These are phyloP conservation scores for Pinguiococcus pyrenoidosus DNA, from an alignment of 108 stramenopile species.

Conservation along the genomic window DNA sequence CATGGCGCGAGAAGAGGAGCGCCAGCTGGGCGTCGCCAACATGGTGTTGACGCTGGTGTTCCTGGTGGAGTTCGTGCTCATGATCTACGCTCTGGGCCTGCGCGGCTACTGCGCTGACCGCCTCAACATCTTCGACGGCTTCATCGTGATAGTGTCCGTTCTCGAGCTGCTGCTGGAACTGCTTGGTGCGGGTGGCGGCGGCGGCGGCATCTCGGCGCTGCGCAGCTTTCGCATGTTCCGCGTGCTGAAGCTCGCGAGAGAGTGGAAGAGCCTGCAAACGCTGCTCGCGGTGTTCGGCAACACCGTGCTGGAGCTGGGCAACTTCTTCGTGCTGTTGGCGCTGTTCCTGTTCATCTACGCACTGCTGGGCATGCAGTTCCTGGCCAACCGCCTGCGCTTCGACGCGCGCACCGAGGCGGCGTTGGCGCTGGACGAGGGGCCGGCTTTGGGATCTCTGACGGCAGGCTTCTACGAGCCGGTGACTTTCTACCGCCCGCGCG, in stretches of 20 bases:
- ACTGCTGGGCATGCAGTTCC: slow-evolving; percentile 52
- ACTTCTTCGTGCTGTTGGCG: slow-evolving; percentile 44
- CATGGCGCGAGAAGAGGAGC: slow-evolving; percentile 12
- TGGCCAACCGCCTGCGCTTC: slow-evolving; percentile 49
- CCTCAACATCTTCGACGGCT: slow-evolving; percentile 45
- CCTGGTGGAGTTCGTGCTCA: slow-evolving; percentile 38
- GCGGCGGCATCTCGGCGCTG: slow-evolving; percentile 45
- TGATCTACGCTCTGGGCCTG: slow-evolving; percentile 29
- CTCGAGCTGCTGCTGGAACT: slow-evolving; percentile 33
- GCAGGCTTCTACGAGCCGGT: slow-evolving; percentile 6
- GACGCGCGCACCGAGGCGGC: neutral
- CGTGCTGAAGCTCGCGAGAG: slow-evolving; percentile 52
- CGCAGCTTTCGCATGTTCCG: slow-evolving; percentile 52
- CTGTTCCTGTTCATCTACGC: slow-evolving; percentile 56
- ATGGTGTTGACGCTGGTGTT: slow-evolving; percentile 44
- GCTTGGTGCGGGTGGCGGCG: slow-evolving; percentile 14
- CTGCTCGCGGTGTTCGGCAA: slow-evolving; percentile 40
- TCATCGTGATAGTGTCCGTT: slow-evolving; percentile 44
- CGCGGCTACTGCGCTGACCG: slow-evolving; percentile 28
- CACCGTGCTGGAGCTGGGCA: slow-evolving; percentile 45
- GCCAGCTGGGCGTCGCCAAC: slow-evolving; percentile 36
- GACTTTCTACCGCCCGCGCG: slow-evolving; percentile 18
- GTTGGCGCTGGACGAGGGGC: slow-evolving; percentile 3
- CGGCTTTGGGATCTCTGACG: no score
- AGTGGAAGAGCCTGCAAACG: slow-evolving; percentile 45